These are phyloP conservation scores for Cucurbitaria berberidis DNA, from an alignment of 2,329 filamentous ascomycete genomes.

Conservation along the genomic window DNA sequence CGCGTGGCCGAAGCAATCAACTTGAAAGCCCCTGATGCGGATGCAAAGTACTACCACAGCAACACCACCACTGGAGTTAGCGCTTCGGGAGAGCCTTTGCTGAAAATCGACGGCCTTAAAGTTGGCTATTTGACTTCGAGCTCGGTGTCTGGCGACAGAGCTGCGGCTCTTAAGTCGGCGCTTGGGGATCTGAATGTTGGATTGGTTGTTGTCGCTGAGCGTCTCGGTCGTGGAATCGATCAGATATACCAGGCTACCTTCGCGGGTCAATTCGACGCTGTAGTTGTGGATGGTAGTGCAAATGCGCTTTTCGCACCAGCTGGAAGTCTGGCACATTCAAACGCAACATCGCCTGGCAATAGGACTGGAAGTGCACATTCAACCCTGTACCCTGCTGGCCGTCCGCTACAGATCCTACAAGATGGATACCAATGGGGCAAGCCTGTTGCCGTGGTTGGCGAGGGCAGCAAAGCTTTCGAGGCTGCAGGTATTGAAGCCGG, in stretches of 20 bases:
- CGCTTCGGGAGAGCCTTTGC: constrained; percentile 64
- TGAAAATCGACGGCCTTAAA: constrained; percentile 66
- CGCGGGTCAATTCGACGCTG: constrained; percentile 66
- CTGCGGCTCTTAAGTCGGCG: constrained; percentile 60
- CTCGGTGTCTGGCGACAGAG: constrained; percentile 50
- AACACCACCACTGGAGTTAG: constrained; percentile 69
- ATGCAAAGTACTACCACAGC: constrained; percentile 70
- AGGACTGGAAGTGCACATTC: constrained; percentile 41
- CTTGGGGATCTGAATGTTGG: constrained; percentile 61
- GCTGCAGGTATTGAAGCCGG: constrained; percentile 54
- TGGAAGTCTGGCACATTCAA: constrained; percentile 32
- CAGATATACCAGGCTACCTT: constrained; percentile 70
- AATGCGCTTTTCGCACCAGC: constrained; percentile 60
- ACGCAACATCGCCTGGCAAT: constrained; percentile 34
- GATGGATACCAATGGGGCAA: constrained; percentile 74
- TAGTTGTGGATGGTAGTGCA: constrained; percentile 66
- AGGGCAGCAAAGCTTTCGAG: constrained; percentile 48
- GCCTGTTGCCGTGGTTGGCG: constrained; percentile 67
- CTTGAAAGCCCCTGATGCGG: constrained; percentile 63
- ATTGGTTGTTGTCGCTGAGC: constrained; percentile 67
- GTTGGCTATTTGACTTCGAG: constrained; percentile 67
- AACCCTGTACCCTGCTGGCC: constrained; percentile 67
- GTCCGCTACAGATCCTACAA: constrained; percentile 67
- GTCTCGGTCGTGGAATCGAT: constrained; percentile 60
- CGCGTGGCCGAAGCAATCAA: constrained; percentile 70